Percentiles rank a stretch among this genome's conserved stretches.
Conservation (phyloP, 345 rosid genomes). For the Salix suchowensis region DNA sequence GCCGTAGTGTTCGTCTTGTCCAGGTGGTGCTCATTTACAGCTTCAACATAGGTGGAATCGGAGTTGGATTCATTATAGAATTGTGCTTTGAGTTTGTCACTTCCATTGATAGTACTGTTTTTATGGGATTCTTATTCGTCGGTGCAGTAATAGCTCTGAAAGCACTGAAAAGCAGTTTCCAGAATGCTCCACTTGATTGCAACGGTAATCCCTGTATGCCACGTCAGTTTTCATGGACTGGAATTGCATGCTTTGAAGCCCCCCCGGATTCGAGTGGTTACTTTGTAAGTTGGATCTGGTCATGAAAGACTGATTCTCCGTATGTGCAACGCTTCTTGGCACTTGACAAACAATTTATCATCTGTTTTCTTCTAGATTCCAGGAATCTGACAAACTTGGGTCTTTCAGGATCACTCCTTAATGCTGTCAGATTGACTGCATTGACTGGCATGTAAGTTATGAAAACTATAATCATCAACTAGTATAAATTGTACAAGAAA, state of each 20-base stretch:
- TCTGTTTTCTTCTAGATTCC: slow-evolving; percentile 19
- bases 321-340: background rate
- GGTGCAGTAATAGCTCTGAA: slow-evolving; percentile 56
- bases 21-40: background rate
- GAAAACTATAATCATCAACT: slow-evolving; percentile 6
- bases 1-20: background rate
- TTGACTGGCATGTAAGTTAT: slow-evolving; percentile 62
- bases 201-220: slow-evolving; percentile 89
- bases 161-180: slow-evolving; percentile 40
- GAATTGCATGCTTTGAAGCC: slow-evolving; percentile 63
- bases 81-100: background rate
- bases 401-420: slow-evolving; percentile 59
- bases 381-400: slow-evolving; percentile 78
- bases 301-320: slow-evolving; percentile 1
- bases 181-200: slow-evolving; percentile 72
- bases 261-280: slow-evolving; percentile 54
- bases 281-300: slow-evolving; percentile 54
- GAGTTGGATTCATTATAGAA: background rate
- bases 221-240: slow-evolving; percentile 66
- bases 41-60: background rate
- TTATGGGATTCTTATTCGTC: background rate
- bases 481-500: background rate
- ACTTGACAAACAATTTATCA: background rate
- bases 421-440: slow-evolving; percentile 61
- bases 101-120: background rate